Percentiles rank a stretch among this genome's conserved stretches.
phyloP scores from a whole-genome alignment of 2,329 filamentous ascomycete species.

The Beauveria bassiana region DNA sequence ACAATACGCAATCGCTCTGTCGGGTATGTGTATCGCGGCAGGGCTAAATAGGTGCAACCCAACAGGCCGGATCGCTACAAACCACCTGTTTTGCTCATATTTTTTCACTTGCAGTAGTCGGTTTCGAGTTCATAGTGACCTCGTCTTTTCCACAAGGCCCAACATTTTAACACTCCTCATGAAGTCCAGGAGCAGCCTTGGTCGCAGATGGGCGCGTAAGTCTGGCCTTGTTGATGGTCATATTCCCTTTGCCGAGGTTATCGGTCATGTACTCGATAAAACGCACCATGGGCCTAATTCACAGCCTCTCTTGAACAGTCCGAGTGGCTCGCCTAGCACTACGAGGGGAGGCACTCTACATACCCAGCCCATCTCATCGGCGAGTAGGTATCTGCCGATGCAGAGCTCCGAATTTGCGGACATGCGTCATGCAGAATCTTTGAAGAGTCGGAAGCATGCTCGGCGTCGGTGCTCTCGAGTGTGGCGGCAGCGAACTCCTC shows the following conservation, averaged over 20 bases:
- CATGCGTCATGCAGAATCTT: slow-evolving; percentile 1
- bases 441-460: neutral
- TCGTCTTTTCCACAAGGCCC: slow-evolving; percentile 6
- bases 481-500: slow-evolving; percentile 12
- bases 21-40: neutral
- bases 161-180: slow-evolving; percentile 14
- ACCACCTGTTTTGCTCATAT: neutral
- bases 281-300: neutral
- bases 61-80: neutral
- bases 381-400: slow-evolving; percentile 5
- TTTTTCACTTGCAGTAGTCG: slow-evolving; percentile 9
- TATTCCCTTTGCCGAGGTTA: slow-evolving; percentile 2
- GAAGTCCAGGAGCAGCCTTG: slow-evolving; percentile 8
- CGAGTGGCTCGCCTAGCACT: neutral
- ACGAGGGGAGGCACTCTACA: neutral
- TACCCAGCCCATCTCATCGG: slow-evolving; percentile 5
- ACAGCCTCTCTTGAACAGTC: neutral
- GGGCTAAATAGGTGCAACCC: neutral
- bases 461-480: slow-evolving; percentile 13
- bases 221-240: neutral
- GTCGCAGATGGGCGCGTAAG: neutral
- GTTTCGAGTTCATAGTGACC: slow-evolving; percentile 5
- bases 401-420: slow-evolving; percentile 3
- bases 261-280: slow-evolving; percentile 1
- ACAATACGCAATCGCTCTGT: neutral